Evolutionary conservation across 2,329 filamentous ascomycete species (phyloP), one percentile per base, ranked within the genome.

Genomic region (Talaromyces amestolkiae): DNA sequence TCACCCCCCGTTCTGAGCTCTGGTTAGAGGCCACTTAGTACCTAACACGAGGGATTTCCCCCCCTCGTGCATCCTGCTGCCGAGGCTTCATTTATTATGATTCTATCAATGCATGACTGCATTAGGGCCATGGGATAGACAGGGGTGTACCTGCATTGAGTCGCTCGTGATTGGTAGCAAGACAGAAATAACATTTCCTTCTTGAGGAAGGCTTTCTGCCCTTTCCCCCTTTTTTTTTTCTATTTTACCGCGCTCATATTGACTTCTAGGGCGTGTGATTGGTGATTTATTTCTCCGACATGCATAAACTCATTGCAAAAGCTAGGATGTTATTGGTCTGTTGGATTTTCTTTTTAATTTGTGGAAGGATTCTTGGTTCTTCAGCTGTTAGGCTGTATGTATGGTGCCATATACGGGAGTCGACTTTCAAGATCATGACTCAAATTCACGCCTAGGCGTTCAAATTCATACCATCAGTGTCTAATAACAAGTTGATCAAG

Each of bases 81-180:
- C 51, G 31, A 54, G 51, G 51, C 51, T 19, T 37, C 17, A 22
- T 22, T 22, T 22, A 35, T 54, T 22, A 53, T n/a, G 22, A 17
- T 51, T 31, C 5, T 15, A 33, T 53, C 49, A 33, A 33, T 53
- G 49, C 49, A 33, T 53, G 17, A 11, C 53, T 37, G 53, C 53
- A 56, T 56, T 37, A 56, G 53, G 10, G 7, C 53, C 53, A 2
- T 39, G 53, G n/a, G 37, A 59, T 19, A 33, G 37, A 45, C 56
- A 56, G 33, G 53, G 56, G 56, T 43, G 56, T 59, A 43, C 56
- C 56, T 59, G 56, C 56, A 59, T 59, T 15, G 33, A 7, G 22
- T 59, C n/a, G 2, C 8, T 45, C 9, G 11, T 59, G 37, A 59
- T 59, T 59, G 56, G 56, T 45, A 37, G 37, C 7, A 33, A 43